These are phyloP conservation scores for Chytridium lagenaria DNA, from an alignment of 371 early-diverging fungal species.

Conservation along the genomic window DNA sequence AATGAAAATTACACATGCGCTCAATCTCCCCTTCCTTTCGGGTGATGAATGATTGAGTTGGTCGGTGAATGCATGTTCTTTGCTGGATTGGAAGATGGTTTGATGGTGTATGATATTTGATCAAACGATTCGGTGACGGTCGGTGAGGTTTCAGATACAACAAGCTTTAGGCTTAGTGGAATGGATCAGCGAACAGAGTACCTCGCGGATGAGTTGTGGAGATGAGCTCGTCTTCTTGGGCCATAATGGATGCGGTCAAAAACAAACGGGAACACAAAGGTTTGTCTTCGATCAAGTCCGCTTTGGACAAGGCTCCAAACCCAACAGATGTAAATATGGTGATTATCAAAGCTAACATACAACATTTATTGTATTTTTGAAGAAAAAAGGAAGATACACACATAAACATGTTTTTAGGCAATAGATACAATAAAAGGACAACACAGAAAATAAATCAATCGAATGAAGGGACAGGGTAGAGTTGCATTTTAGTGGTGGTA, in stretches of 20 bases:
- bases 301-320: too few species aligned
- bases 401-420: background rate
- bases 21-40: constrained; percentile 97
- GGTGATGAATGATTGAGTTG: constrained; percentile 80
- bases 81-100: constrained; percentile 86
- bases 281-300: too few species aligned
- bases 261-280: too few species aligned
- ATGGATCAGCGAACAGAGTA: constrained; percentile 3
- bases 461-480: constrained; percentile 30
- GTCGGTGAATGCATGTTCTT: constrained; percentile 85
- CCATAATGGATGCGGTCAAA: background rate
- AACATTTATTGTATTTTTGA: too few species aligned
- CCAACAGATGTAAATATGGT: too few species aligned
- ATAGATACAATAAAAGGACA: background rate
- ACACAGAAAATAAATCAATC: background rate
- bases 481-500: constrained; percentile 61
- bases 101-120: constrained; percentile 68
- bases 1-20: constrained; percentile 94
- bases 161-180: background rate
- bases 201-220: constrained; percentile 50
- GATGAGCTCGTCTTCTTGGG: constrained; percentile 36
- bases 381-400: too few species aligned
- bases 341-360: too few species aligned
- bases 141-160: constrained; percentile 15
- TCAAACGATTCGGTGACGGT: constrained; percentile 46